Conservation (phyloP, 768 basidiomycete genomes). For the Auriscalpium microsporum region DNA sequence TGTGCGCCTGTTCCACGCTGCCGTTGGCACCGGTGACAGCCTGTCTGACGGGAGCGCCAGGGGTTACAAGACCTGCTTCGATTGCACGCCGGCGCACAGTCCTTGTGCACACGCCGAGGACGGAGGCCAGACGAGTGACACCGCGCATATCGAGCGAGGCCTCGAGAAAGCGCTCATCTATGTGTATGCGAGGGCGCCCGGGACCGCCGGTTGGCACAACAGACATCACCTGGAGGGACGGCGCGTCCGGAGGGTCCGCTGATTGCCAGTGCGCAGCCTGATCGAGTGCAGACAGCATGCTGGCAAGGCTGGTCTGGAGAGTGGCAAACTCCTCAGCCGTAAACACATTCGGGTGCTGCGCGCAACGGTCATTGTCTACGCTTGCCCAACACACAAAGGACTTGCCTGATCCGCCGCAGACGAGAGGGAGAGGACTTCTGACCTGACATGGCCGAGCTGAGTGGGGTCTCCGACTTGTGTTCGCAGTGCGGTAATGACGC, state of each 20-base stretch:
- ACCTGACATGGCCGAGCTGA: neutral
- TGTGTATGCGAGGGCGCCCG: slow-evolving; percentile 22
- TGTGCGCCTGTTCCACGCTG: too few relatives aligned
- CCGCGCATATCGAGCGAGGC: slow-evolving; percentile 17
- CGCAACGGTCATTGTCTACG: neutral
- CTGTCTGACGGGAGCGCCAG: too few relatives aligned
- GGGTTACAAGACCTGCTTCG: slow-evolving; percentile 9
- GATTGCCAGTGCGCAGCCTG: neutral
- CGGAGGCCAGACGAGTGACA: slow-evolving; percentile 11
- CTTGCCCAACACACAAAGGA: neutral
- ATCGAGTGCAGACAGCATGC: neutral
- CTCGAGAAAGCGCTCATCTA: slow-evolving; percentile 20
- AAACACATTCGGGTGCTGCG: neutral
- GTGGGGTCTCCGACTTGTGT: neutral
- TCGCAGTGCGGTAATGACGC: neutral
- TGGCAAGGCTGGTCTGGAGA: neutral
- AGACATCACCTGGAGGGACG: neutral
- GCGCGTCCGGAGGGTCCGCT: neutral
- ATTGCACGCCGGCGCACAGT: slow-evolving; percentile 16
- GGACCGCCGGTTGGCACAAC: slow-evolving; percentile 7
- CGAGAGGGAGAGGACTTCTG: neutral
- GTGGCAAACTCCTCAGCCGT: neutral
- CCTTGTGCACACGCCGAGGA: slow-evolving; percentile 3
- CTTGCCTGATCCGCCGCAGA: too few relatives aligned
- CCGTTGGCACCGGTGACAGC: too few relatives aligned